phyloP scores from a whole-genome alignment of 495 filamentous ascomycete species.

The Tuber borchii region DNA sequence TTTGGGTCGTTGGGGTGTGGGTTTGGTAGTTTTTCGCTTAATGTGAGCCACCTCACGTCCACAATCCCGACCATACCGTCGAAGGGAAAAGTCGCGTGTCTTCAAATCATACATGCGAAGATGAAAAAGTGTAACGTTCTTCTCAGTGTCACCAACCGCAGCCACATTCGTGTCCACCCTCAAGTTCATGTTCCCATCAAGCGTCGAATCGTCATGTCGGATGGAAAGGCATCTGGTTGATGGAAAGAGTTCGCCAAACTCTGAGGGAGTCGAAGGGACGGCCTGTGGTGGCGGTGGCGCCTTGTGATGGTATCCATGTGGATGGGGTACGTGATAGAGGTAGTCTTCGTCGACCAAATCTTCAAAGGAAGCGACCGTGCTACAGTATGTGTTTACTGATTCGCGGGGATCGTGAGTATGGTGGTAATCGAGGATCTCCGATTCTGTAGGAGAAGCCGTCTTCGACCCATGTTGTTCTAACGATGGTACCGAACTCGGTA shows the following conservation, averaged over 20 bases:
- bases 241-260: slow-evolving; percentile 83
- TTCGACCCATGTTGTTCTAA: slow-evolving; percentile 38
- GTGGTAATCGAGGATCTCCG: slow-evolving; percentile 34
- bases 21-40: slow-evolving; percentile 54
- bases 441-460: slow-evolving; percentile 31
- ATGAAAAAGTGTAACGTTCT: slow-evolving; percentile 81
- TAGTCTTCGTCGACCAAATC: slow-evolving; percentile 54
- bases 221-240: slow-evolving; percentile 73
- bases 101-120: slow-evolving; percentile 90
- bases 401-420: slow-evolving; percentile 48
- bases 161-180: slow-evolving; percentile 73
- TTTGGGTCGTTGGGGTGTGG: slow-evolving; percentile 48
- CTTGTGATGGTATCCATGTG: slow-evolving; percentile 45
- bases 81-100: slow-evolving; percentile 78
- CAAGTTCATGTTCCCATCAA: slow-evolving; percentile 96
- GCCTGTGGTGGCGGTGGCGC: slow-evolving; percentile 46
- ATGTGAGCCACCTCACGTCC: slow-evolving; percentile 91
- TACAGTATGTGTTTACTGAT: slow-evolving; percentile 75
- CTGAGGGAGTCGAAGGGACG: slow-evolving; percentile 65
- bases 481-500: slow-evolving; percentile 40
- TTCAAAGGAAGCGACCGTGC: slow-evolving; percentile 59
- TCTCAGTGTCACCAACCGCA: slow-evolving; percentile 44
- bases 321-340: slow-evolving; percentile 46
- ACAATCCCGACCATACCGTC: slow-evolving; percentile 86
- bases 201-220: slow-evolving; percentile 82